Evolutionary conservation across 139 green algal species (phyloP).

Genomic region (Coelastrella sp.): DNA sequence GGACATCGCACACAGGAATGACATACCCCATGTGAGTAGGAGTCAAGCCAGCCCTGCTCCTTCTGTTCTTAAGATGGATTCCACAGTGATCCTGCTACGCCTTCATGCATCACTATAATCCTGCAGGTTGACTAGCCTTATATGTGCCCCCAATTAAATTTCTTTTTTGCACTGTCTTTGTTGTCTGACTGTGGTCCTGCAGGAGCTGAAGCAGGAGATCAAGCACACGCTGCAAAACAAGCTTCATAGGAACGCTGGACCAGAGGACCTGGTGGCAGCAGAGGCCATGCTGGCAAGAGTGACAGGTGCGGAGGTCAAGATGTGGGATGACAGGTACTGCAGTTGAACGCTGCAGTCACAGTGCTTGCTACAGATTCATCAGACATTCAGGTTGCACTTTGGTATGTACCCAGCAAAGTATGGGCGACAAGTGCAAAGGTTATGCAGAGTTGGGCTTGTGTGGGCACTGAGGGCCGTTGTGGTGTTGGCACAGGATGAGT

Average conservation of each 20-base stretch:
- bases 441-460: too few species aligned
- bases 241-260: constrained; percentile 96
- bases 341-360: background rate
- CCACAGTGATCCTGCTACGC: too few species aligned
- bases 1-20: constrained; percentile 94
- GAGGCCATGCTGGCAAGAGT: constrained; percentile 92
- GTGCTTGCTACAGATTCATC: too few species aligned
- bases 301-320: constrained; percentile 38
- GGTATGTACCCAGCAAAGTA: too few species aligned
- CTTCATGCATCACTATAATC: too few species aligned
- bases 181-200: constrained; percentile 36
- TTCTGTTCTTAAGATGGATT: too few species aligned
- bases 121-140: background rate
- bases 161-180: background rate
- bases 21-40: constrained; percentile 41
- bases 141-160: background rate
- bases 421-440: too few species aligned
- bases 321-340: background rate
- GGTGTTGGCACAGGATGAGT: too few species aligned
- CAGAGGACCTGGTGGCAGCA: constrained; percentile 96
- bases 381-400: too few species aligned
- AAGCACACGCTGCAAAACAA: constrained; percentile 99
- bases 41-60: background rate
- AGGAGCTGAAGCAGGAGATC: constrained; percentile 95
- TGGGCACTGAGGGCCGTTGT: too few species aligned